Base-by-base conservation (phyloP, 1,284 basidiomycete species). In the Trichosporon sp. region DNA sequence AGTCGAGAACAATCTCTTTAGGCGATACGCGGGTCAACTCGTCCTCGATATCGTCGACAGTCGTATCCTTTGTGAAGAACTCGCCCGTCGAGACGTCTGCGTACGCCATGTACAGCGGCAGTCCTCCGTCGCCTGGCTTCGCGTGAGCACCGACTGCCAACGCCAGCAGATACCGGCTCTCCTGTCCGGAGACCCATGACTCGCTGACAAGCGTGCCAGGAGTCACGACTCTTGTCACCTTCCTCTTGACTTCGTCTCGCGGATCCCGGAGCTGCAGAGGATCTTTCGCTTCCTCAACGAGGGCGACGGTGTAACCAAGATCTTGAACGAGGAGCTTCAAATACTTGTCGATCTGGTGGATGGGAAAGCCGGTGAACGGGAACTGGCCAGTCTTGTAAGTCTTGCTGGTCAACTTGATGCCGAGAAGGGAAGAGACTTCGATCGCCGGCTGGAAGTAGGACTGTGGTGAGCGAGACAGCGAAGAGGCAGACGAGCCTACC, bases 71-170 rank as follows among this genome's bases (percentile, higher is more conserved):
- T 1, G 91, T 91, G 82, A 92, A 95, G 82, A 96, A 94, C 78
- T 96, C 93, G 72, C 95, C 94, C 0, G 95, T 97, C 4, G 94
- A 95, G n/a, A 96, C 89, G 80, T 98, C 96, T 35, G 93, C 93
- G 90, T 94, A 97, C 1, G 94, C 93, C 38, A 97, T 84, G 40
- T 69, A 69, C 0, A 74, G 10, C 1, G 70, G 61, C 48, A 7
- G 74, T 1, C 32, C 64, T n/a, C 66, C 67, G 0, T 40, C 56
- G 19, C 51, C 64, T 26, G 26, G 26, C 51, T 38, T 61, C 43
- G 11, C 74, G 6, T 21, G 12, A 2, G 65, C 69, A 0, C 66
- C 71, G 4, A 83, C 46, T n/a, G 86, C 85, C 59, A 96, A 85
- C 7, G 94, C 88, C 31, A 97, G 88, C 43, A 98, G 87, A 78